These are phyloP conservation scores for Meyerozyma smithsonii DNA, from an alignment of 1,139 yeast species.

Conservation along the genomic window DNA sequence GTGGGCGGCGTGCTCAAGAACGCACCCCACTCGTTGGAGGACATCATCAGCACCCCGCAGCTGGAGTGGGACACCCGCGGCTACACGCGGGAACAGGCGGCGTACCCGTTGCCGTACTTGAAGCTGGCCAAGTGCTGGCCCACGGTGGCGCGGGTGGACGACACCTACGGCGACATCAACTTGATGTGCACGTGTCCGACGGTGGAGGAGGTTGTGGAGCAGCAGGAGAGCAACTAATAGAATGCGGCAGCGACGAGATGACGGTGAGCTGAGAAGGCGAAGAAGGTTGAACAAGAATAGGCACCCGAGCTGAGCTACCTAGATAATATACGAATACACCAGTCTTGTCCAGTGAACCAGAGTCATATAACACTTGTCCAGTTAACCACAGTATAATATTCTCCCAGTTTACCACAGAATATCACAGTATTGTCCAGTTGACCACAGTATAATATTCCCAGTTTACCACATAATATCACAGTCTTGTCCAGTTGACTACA, in stretches of 20 bases:
- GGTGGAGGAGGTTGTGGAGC: constrained; percentile 59
- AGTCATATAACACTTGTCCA: no score
- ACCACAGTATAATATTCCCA: no score
- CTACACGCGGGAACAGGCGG: constrained; percentile 89
- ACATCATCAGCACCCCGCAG: constrained; percentile 53
- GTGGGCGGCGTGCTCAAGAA: constrained; percentile 75
- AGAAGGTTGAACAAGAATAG: no score
- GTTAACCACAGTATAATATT: no score
- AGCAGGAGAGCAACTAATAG: not conserved
- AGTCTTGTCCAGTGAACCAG: no score
- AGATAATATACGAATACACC: no score
- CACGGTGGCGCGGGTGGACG: constrained; percentile 85
- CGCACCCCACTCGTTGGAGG: constrained; percentile 89
- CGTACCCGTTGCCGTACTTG: constrained; percentile 77
- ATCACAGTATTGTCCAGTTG: no score
- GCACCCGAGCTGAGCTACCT: no score
- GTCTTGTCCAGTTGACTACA: no score
- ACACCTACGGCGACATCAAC: constrained; percentile 90
- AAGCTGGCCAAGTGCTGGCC: constrained; percentile 90
- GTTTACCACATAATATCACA: no score
- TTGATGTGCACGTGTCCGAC: constrained; percentile 90
- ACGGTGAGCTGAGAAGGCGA: no score
- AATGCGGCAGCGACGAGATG: not conserved
- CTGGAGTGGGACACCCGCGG: constrained; percentile 78
- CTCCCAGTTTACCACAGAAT: no score